Base-by-base conservation (phyloP, 2,329 filamentous ascomycete species). In the Sclerotinia minor region DNA sequence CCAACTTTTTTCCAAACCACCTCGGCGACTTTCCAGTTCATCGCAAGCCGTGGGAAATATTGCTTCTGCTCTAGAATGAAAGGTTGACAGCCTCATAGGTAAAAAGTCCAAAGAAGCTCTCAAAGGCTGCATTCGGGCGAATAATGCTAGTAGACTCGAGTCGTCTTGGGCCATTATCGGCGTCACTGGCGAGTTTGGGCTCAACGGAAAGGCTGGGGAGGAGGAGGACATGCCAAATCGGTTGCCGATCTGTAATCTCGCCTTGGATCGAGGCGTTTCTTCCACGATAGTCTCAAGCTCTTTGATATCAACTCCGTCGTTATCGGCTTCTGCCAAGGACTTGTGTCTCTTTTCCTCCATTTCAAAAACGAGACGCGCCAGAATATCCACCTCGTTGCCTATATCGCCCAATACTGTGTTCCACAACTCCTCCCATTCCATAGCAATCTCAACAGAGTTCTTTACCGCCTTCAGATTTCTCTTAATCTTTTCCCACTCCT, bases 381-480 rank as follows among this genome's bases (percentile, higher is more conserved):
- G 83, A 55, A 90, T 89, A 71, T 95, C 91, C 76, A 93, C 89
- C 79, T 99, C 95, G 70, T 89, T 88, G 64, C 94, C 92, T 70
- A 98, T 97, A 77, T 98, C 94, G 55, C 94, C 94, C 3, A 99
- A 83, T 3, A 98, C 94, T 71, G 86, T 92, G 74, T 92, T 92
- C 94, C 95, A 98, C 47, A 99, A 83, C 79, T 98, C 94, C 78
- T 97, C 94, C 94, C 94, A 99, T 77, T 99, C 95, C 93, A 98
- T 96, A 58, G 95, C 95, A 68, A 97, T 88, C 79, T 98, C 95
- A 24, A 99, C 94, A 76, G 98, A 94, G 59, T 86, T 86, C 77
- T 96, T 96, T 67, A 97, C 90, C 35, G 81, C 89, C 71, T 90
- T 90, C 63, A 99, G 81, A 1, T 90, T 89, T 53, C 82, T 83